Percentiles rank a stretch among this genome's conserved stretches.
These are phyloP conservation scores for Viola odorata DNA, from an alignment of 345 rosid genomes.

Conservation along the genomic window DNA sequence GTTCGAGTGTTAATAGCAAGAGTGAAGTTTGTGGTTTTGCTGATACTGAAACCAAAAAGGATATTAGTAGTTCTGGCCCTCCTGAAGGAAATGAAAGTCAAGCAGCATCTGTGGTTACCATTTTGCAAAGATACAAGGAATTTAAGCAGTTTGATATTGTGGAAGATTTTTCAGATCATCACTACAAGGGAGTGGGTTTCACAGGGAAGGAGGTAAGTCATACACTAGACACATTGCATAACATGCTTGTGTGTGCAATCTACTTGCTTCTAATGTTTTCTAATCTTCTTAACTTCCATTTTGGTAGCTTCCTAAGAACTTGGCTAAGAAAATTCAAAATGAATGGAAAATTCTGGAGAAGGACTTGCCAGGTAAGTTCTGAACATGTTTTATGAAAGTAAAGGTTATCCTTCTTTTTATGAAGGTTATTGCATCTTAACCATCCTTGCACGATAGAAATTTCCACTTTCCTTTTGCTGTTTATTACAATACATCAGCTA, in stretches of 20 bases:
- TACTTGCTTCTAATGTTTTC: background rate
- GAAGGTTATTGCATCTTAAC: background rate
- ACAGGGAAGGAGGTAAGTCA: constrained; percentile 18
- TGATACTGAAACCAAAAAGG: constrained; percentile 4
- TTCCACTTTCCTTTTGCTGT: background rate
- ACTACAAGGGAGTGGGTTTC: constrained; percentile 22
- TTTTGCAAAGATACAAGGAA: constrained; percentile 10
- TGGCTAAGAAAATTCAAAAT: constrained; percentile 46
- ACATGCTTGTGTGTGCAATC: background rate
- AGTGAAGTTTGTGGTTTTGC: background rate
- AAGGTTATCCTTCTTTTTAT: background rate
- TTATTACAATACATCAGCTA: background rate
- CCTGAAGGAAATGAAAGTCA: constrained; percentile 13
- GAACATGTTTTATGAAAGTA: background rate
- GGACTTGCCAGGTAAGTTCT: constrained; percentile 44
- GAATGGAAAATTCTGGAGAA: constrained; percentile 53
- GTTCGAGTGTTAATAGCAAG: background rate
- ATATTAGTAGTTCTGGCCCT: background rate
- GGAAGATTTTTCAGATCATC: constrained; percentile 49
- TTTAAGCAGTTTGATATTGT: constrained; percentile 51
- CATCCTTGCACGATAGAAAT: background rate
- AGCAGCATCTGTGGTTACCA: constrained; percentile 16
- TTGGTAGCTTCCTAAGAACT: constrained; percentile 33
- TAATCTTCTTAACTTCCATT: background rate
- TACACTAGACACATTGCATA: too few relatives aligned